Percentiles rank a stretch among this genome's conserved stretches.
Conservation (phyloP, 768 basidiomycete species). For the Russula vinacea region DNA sequence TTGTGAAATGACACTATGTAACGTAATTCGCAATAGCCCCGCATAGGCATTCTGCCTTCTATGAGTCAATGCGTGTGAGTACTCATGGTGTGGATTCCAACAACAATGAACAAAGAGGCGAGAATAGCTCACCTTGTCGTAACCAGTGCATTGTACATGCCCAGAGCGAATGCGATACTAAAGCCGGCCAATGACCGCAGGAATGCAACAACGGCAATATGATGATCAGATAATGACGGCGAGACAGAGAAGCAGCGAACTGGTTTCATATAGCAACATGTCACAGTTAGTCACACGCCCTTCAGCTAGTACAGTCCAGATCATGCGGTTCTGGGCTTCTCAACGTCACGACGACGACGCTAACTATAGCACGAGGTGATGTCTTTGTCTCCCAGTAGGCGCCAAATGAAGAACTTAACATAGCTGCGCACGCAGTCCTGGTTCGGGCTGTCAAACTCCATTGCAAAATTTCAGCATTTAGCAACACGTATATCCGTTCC, state of each 20-base stretch:
- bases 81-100: conserved; percentile 46
- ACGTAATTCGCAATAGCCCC: too few species aligned
- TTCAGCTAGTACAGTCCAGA: conserved; percentile 64
- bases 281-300: conserved; percentile 47
- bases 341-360: too few species aligned
- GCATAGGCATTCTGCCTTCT: too few species aligned
- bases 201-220: conserved; percentile 58
- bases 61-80: too few species aligned
- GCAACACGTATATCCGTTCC: conserved; percentile 53
- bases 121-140: conserved; percentile 68
- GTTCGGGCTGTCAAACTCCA: conserved; percentile 53
- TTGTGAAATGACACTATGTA: too few species aligned
- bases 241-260: conserved; percentile 54
- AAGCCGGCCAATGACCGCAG: conserved; percentile 64
- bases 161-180: conserved; percentile 55
- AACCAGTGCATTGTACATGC: conserved; percentile 50
- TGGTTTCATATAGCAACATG: conserved; percentile 64
- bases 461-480: conserved; percentile 54
- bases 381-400: background rate
- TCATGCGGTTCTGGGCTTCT: conserved; percentile 53
- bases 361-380: conserved; percentile 40
- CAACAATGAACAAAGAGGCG: conserved; percentile 51
- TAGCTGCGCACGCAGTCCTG: conserved; percentile 44
- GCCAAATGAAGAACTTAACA: background rate
- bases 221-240: conserved; percentile 11